Percentiles rank a stretch among this genome's conserved stretches.
phyloP scores from a whole-genome alignment of 345 rosid genomes.

The Linum lewisii region DNA sequence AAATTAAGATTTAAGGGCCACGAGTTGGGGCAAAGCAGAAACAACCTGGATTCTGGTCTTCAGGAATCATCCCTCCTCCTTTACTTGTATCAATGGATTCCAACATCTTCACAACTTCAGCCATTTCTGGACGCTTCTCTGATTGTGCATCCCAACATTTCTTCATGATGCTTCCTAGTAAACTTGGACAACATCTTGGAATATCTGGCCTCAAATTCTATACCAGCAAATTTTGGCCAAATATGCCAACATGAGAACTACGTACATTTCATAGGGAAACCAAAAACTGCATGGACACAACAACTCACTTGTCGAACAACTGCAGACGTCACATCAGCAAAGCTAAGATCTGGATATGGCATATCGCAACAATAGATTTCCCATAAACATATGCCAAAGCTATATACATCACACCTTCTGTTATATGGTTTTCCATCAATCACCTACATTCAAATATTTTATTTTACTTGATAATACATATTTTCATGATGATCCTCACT shows the following conservation, averaged over 20 bases:
- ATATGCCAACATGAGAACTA: background rate
- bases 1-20: slow-evolving; percentile 44
- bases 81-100: slow-evolving; percentile 75
- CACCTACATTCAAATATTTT: slow-evolving; percentile 45
- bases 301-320: slow-evolving; percentile 76
- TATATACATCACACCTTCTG: slow-evolving; percentile 88
- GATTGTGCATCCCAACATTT: slow-evolving; percentile 81
- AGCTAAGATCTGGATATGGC: slow-evolving; percentile 85
- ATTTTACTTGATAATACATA: slow-evolving; percentile 2
- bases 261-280: background rate
- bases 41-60: slow-evolving; percentile 51
- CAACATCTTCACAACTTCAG: slow-evolving; percentile 63
- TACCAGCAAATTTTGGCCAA: background rate
- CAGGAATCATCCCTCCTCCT: slow-evolving; percentile 98
- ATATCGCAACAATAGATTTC: slow-evolving; percentile 93
- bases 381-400: slow-evolving; percentile 96
- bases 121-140: slow-evolving; percentile 81
- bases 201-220: slow-evolving; percentile 85
- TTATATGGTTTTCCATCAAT: slow-evolving; percentile 90
- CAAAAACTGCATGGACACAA: no score
- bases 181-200: slow-evolving; percentile 76
- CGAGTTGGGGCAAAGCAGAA: slow-evolving; percentile 67
- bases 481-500: no score
- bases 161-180: slow-evolving; percentile 58
- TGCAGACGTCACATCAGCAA: slow-evolving; percentile 66